Percentiles rank a stretch among this genome's conserved stretches.
Conservation (phyloP, 768 basidiomycete genomes). For the Asterophora parasitica region DNA sequence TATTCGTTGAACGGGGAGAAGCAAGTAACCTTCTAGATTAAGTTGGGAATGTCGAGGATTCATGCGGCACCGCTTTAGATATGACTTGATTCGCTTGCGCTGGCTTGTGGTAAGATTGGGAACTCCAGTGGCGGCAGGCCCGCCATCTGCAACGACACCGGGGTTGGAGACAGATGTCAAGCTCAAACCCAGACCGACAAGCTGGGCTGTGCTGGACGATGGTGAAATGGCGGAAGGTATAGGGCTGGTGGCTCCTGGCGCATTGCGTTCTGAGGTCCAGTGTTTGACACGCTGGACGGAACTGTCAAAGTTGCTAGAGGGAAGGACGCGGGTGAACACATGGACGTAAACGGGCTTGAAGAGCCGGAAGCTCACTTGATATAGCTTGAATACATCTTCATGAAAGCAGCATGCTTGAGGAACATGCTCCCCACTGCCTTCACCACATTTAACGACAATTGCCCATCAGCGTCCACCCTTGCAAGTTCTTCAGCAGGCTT, state of each 20-base stretch:
- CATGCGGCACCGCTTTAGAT: conserved; percentile 84
- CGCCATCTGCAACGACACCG: conserved; percentile 34
- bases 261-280: conserved; percentile 66
- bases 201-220: conserved; percentile 55
- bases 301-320: conserved; percentile 84
- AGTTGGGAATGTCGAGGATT: conserved; percentile 91
- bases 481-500: conserved; percentile 37
- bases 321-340: conserved; percentile 10
- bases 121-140: conserved; percentile 35
- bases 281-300: conserved; percentile 82
- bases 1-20: conserved; percentile 94
- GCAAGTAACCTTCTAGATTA: conserved; percentile 88
- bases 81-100: conserved; percentile 81
- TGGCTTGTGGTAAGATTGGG: conserved; percentile 72
- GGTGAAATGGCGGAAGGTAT: conserved; percentile 45
- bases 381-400: conserved; percentile 98
- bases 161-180: conserved; percentile 50
- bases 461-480: conserved; percentile 64
- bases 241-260: conserved; percentile 34
- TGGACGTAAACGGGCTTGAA: conserved; percentile 1
- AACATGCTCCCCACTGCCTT: conserved; percentile 85
- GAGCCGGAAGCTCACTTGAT: conserved; percentile 71
- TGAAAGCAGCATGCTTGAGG: conserved; percentile 91
- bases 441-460: conserved; percentile 68
- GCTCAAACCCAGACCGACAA: conserved; percentile 55